Conservation (phyloP, 805 yeast species). For the Lachancea lanzarotensis region DNA sequence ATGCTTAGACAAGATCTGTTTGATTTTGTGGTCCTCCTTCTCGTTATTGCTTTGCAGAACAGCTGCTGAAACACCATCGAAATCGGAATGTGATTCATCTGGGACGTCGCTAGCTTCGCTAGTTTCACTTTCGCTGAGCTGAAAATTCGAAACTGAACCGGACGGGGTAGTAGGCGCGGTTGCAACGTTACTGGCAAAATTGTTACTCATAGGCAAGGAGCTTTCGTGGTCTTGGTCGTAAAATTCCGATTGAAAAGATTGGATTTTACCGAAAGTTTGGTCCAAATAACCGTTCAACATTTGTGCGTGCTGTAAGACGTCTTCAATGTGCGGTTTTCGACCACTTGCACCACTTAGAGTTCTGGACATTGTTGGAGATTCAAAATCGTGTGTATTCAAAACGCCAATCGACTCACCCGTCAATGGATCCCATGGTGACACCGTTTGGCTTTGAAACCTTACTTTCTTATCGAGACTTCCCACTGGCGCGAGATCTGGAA, state of each 20-base stretch:
- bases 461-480: conserved; percentile 15
- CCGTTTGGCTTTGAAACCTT: conserved; percentile 12
- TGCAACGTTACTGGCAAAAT: conserved; percentile 7
- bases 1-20: conserved; percentile 6
- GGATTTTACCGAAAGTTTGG: conserved; percentile 23
- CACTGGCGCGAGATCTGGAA: conserved; percentile 17
- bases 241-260: conserved; percentile 19
- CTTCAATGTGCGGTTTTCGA: conserved; percentile 22
- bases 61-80: background rate
- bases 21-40: conserved; percentile 3
- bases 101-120: conserved; percentile 10
- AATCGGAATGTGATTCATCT: conserved; percentile 2
- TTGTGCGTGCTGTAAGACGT: conserved; percentile 26
- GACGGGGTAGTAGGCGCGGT: conserved; percentile 10
- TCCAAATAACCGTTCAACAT: conserved; percentile 23
- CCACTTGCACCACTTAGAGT: background rate
- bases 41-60: conserved; percentile 1
- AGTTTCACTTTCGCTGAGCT: conserved; percentile 22
- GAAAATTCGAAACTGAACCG: conserved; percentile 28
- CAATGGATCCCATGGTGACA: conserved; percentile 2
- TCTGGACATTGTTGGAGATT: background rate
- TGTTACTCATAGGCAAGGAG: background rate
- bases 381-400: background rate
- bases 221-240: conserved; percentile 7
- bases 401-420: conserved; percentile 2